A percentile compares a stretch with the other conserved stretches of the same genome.
These are phyloP conservation scores for Aspergillus pseudoterreus DNA, from an alignment of 2,329 filamentous ascomycete species.

Conservation along the genomic window DNA sequence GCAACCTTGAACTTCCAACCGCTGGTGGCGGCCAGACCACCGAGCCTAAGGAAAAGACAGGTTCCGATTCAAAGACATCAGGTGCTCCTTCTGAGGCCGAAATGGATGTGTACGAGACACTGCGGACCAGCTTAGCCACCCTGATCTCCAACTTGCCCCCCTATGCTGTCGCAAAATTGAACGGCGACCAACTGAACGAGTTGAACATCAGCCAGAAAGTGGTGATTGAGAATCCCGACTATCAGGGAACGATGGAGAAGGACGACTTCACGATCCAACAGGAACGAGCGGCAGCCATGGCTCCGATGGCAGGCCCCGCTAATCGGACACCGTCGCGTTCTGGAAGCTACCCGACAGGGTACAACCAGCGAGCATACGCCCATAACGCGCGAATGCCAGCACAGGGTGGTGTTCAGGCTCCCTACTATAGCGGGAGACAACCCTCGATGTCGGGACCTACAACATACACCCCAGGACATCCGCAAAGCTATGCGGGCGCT, in stretches of 20 bases:
- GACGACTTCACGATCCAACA: slow-evolving; percentile 63
- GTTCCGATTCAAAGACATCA: slow-evolving; percentile 36
- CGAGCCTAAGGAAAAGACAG: slow-evolving; percentile 23
- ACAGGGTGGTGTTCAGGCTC: slow-evolving; percentile 26
- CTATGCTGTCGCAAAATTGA: slow-evolving; percentile 79
- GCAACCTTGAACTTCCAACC: slow-evolving; percentile 43
- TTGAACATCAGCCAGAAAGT: slow-evolving; percentile 78
- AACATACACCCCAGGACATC: slow-evolving; percentile 30
- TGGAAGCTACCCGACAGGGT: slow-evolving; percentile 27
- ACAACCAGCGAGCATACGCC: slow-evolving; percentile 32
- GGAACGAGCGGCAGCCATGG: slow-evolving; percentile 33
- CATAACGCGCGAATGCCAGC: slow-evolving; percentile 26
- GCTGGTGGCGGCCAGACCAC: slow-evolving; percentile 27
- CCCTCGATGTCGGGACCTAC: slow-evolving; percentile 26
- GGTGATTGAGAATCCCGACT: slow-evolving; percentile 67
- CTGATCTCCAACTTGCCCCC: slow-evolving; percentile 75
- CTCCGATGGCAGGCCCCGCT: slow-evolving; percentile 27
- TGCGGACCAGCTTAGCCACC: slow-evolving; percentile 70
- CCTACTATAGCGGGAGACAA: slow-evolving; percentile 29
- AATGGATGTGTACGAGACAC: slow-evolving; percentile 61
- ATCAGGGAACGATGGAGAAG: slow-evolving; percentile 77
- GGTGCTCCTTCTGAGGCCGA: slow-evolving; percentile 55
- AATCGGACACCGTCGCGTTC: slow-evolving; percentile 33
- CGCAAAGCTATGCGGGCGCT: slow-evolving; percentile 25
- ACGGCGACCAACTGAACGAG: slow-evolving; percentile 80